These are phyloP conservation scores for Haematococcus lacustris DNA, from an alignment of 139 green algal genomes.

Conservation along the genomic window DNA sequence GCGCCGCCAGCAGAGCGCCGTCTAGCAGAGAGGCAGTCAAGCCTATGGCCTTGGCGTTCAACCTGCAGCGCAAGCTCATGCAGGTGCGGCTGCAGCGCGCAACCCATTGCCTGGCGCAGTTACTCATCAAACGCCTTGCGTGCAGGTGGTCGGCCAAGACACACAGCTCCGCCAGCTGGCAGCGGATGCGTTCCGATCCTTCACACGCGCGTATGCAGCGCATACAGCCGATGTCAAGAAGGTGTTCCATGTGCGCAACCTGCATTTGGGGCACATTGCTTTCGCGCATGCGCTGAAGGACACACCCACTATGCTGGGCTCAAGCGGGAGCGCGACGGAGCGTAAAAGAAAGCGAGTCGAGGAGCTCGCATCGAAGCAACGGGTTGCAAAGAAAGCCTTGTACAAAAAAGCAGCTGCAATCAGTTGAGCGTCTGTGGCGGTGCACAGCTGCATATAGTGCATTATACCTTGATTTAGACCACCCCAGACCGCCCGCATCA, in stretches of 20 bases:
- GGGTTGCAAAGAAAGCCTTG: constrained; percentile 13
- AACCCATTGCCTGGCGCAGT: no score
- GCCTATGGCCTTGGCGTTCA: constrained; percentile 7
- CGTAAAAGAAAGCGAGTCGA: constrained; percentile 46
- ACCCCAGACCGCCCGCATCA: no score
- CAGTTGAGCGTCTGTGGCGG: no score
- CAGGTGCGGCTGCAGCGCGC: constrained; percentile 3
- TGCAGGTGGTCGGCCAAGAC: constrained; percentile 40
- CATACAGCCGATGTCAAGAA: constrained; percentile 42
- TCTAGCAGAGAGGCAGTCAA: neutral
- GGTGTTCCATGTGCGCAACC: constrained; percentile 64
- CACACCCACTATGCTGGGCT: constrained; percentile 43
- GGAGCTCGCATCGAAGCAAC: constrained; percentile 5
- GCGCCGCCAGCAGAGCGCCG: no score
- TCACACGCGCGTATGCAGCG: constrained; percentile 77
- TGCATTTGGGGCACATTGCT: constrained; percentile 93
- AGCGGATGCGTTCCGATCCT: constrained; percentile 75
- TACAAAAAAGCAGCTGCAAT: constrained; percentile 10
- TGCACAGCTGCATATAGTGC: no score
- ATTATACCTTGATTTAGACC: no score
- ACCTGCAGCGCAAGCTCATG: constrained; percentile 16
- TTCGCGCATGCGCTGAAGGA: constrained; percentile 75
- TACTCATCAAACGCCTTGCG: no score
- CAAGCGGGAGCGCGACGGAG: constrained; percentile 26
- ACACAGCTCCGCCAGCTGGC: constrained; percentile 39